phyloP scores from a whole-genome alignment of 1,284 basidiomycete genomes.

The Ustilago vetiveriae region DNA sequence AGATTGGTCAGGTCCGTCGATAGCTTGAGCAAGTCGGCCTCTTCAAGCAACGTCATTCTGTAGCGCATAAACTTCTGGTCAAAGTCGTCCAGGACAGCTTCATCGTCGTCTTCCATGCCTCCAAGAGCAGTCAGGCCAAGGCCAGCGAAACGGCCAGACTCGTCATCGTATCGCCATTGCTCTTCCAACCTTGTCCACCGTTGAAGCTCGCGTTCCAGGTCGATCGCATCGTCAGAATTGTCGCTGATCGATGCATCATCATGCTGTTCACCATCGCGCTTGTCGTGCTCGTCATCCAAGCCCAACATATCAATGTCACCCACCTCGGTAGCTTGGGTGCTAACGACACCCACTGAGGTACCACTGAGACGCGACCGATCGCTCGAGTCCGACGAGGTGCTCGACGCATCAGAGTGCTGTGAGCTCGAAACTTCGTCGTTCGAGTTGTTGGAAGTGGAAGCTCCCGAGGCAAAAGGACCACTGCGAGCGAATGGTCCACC shows the following conservation, averaged over 20 bases:
- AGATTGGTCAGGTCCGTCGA: constrained; percentile 65
- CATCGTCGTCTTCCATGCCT: constrained; percentile 66
- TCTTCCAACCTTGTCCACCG: constrained; percentile 50
- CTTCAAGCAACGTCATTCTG: constrained; percentile 64
- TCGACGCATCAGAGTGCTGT: constrained; percentile 56
- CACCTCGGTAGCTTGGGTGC: constrained; percentile 57
- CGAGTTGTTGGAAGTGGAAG: constrained; percentile 6
- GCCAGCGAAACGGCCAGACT: constrained; percentile 62
- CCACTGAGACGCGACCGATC: constrained; percentile 47
- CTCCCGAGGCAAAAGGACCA: constrained; percentile 24
- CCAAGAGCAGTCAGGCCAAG: constrained; percentile 63
- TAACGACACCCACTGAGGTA: constrained; percentile 45
- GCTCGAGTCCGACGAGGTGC: constrained; percentile 56
- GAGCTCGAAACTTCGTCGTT: constrained; percentile 22
- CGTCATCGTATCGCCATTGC: constrained; percentile 66
- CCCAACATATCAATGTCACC: constrained; percentile 53
- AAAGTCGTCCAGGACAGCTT: constrained; percentile 65
- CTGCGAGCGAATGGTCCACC: constrained; percentile 40
- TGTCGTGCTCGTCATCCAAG: constrained; percentile 33
- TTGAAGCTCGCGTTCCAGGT: constrained; percentile 30
- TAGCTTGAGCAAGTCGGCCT: constrained; percentile 62
- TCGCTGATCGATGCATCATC: constrained; percentile 11
- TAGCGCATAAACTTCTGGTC: constrained; percentile 66
- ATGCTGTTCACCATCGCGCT: constrained; percentile 21
- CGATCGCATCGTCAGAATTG: constrained; percentile 23